These are phyloP conservation scores for Lotmaria passim DNA, from an alignment of 208 protist species.

Conservation along the genomic window DNA sequence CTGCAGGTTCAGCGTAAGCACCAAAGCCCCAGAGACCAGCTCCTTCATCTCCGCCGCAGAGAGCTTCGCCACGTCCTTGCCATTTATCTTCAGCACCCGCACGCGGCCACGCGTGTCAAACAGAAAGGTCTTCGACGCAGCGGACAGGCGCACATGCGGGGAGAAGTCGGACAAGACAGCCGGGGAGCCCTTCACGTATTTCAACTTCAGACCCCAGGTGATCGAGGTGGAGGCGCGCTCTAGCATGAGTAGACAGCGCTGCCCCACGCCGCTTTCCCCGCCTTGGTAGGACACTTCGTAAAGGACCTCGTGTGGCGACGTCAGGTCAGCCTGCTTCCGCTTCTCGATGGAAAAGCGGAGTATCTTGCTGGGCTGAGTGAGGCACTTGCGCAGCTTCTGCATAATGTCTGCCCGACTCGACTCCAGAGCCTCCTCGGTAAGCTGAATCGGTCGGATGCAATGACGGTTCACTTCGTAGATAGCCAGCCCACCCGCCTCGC, in stretches of 20 bases:
- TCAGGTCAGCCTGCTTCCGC: conserved; percentile 33
- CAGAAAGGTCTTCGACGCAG: conserved; percentile 54
- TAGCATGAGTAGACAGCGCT: conserved; percentile 64
- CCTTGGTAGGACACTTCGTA: conserved; percentile 56
- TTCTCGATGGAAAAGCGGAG: conserved; percentile 36
- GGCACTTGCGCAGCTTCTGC: conserved; percentile 19
- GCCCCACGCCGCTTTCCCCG: conserved; percentile 54
- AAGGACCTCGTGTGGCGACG: conserved; percentile 52
- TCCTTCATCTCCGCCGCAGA: conserved; percentile 17
- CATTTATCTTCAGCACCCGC: conserved; percentile 50
- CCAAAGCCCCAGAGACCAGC: conserved; percentile 20
- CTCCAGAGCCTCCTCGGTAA: conserved; percentile 16
- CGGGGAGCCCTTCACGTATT: background rate
- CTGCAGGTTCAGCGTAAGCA: conserved; percentile 44
- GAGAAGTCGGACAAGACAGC: conserved; percentile 40
- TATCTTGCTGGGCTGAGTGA: conserved; percentile 18
- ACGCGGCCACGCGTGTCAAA: conserved; percentile 43
- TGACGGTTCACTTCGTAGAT: conserved; percentile 57
- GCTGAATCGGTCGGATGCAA: conserved; percentile 26
- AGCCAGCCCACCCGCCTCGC: conserved; percentile 28
- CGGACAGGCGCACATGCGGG: conserved; percentile 39
- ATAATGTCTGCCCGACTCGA: conserved; percentile 12
- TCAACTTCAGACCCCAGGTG: conserved; percentile 59
- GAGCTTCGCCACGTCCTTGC: conserved; percentile 29
- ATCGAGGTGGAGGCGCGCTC: conserved; percentile 45